A percentile compares a stretch with the other conserved stretches of the same genome.
Conservation (phyloP, 2,329 filamentous ascomycete genomes). For the Zopfia rhizophila region DNA sequence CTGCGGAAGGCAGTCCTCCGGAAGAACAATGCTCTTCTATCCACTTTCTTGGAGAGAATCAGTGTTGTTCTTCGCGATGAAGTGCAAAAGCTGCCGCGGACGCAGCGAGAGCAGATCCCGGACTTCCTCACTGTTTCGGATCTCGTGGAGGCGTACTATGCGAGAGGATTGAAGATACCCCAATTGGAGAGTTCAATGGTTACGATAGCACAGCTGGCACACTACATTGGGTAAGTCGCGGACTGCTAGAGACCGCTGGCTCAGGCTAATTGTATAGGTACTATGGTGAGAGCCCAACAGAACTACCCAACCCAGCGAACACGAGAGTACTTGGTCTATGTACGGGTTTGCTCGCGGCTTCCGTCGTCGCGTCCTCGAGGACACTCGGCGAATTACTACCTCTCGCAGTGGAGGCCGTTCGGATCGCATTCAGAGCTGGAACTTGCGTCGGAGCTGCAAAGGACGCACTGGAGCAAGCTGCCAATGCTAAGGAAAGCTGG, state of each 20-base stretch:
- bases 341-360: slow-evolving; percentile 76
- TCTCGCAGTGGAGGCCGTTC: slow-evolving; percentile 70
- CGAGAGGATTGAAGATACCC: slow-evolving; percentile 66
- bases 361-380: slow-evolving; percentile 71
- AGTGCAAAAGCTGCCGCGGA: slow-evolving; percentile 65
- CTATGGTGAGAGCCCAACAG: slow-evolving; percentile 64
- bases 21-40: slow-evolving; percentile 67
- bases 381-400: slow-evolving; percentile 70
- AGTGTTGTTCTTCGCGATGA: slow-evolving; percentile 69
- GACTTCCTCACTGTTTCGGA: slow-evolving; percentile 71
- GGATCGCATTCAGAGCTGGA: slow-evolving; percentile 74
- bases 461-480: slow-evolving; percentile 62
- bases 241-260: not conserved
- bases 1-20: slow-evolving; percentile 61
- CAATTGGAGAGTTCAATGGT: slow-evolving; percentile 73
- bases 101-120: slow-evolving; percentile 69
- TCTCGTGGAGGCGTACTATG: slow-evolving; percentile 72
- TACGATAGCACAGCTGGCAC: slow-evolving; percentile 72
- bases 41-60: slow-evolving; percentile 69
- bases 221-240: slow-evolving; percentile 72
- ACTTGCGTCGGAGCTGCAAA: slow-evolving; percentile 55
- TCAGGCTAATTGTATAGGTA: slow-evolving; percentile 50
- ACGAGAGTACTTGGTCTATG: slow-evolving; percentile 71
- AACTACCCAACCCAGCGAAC: slow-evolving; percentile 60
- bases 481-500: slow-evolving; percentile 70